Percentiles rank a stretch among this genome's conserved stretches.
phyloP scores from a whole-genome alignment of 2,329 filamentous ascomycete species.

The Hawksworthiomyces lignivorus region DNA sequence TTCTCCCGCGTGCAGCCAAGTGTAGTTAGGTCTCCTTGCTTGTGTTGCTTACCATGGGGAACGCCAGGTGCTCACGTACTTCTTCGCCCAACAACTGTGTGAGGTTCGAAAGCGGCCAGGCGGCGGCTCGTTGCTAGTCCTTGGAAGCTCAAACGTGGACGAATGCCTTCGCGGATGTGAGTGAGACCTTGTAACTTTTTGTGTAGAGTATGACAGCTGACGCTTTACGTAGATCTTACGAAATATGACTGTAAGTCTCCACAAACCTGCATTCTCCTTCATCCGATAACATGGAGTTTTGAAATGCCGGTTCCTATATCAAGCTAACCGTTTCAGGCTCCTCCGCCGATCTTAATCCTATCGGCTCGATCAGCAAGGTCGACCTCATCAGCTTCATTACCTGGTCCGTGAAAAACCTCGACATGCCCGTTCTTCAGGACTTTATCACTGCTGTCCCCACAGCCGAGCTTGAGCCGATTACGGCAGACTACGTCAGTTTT shows the following conservation, averaged over 20 bases:
- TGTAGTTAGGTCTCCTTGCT: too few relatives aligned
- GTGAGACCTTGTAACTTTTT: too few relatives aligned
- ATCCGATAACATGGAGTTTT: too few relatives aligned
- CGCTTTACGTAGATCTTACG: too few relatives aligned
- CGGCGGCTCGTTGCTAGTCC: too few relatives aligned
- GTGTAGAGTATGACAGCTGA: too few relatives aligned
- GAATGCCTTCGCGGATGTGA: neutral
- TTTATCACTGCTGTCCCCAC: constrained; percentile 59
- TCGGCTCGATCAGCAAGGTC: constrained; percentile 50
- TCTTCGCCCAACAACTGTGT: too few relatives aligned
- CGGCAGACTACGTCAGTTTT: constrained; percentile 51
- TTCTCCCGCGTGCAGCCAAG: constrained; percentile 16
- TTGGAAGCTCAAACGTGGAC: neutral
- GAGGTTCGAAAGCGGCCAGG: too few relatives aligned
- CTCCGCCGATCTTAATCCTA: constrained; percentile 44
- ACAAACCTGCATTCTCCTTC: neutral
- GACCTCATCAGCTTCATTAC: constrained; percentile 65
- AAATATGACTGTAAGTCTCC: neutral
- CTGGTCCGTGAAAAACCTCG: constrained; percentile 53
- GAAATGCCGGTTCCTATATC: too few relatives aligned
- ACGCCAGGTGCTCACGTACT: too few relatives aligned
- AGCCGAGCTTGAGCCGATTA: constrained; percentile 58
- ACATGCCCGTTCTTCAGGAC: constrained; percentile 55
- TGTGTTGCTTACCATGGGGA: too few relatives aligned
- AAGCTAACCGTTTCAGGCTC: too few relatives aligned